Conservation (phyloP, 1,139 yeast genomes). For the Yamadazyma friedrichii region DNA sequence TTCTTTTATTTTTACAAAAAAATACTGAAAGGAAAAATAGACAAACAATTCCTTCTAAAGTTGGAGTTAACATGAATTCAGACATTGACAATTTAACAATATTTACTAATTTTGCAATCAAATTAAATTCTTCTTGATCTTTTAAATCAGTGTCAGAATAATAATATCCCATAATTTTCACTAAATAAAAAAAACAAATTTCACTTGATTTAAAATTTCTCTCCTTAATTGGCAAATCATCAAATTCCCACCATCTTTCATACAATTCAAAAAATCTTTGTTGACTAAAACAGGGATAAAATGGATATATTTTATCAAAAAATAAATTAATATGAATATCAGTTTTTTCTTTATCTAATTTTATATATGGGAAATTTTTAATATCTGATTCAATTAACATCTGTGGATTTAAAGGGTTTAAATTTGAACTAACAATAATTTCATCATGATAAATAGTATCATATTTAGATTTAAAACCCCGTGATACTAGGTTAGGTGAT, state of each 20-base stretch:
- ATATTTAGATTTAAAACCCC: conserved; percentile 2
- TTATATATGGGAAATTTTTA: neutral
- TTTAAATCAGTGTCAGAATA: conserved; percentile 6
- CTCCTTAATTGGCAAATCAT: no score
- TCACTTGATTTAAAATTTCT: conserved; percentile 18
- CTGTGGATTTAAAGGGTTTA: conserved; percentile 7
- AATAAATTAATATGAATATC: conserved; percentile 31
- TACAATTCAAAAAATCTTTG: conserved; percentile 21
- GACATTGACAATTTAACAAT: conserved; percentile 37
- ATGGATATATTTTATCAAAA: conserved; percentile 39
- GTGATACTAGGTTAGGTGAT: conserved; percentile 1
- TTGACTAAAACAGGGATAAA: conserved; percentile 36
- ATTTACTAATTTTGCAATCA: conserved; percentile 6
- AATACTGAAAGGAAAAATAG: conserved; percentile 38
- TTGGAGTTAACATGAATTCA: conserved; percentile 42
- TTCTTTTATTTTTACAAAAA: conserved; percentile 38
- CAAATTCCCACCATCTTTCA: conserved; percentile 11
- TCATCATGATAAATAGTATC: conserved; percentile 6
- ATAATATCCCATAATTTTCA: conserved; percentile 35
- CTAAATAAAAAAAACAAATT: conserved; percentile 41
- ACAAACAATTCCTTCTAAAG: conserved; percentile 40
- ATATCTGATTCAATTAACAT: conserved; percentile 1
- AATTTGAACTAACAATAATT: conserved; percentile 9
- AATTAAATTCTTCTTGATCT: conserved; percentile 18
- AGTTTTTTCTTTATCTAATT: conserved; percentile 23